phyloP scores from a whole-genome alignment of 768 basidiomycete genomes.

The Boletus vermiculosoides region DNA sequence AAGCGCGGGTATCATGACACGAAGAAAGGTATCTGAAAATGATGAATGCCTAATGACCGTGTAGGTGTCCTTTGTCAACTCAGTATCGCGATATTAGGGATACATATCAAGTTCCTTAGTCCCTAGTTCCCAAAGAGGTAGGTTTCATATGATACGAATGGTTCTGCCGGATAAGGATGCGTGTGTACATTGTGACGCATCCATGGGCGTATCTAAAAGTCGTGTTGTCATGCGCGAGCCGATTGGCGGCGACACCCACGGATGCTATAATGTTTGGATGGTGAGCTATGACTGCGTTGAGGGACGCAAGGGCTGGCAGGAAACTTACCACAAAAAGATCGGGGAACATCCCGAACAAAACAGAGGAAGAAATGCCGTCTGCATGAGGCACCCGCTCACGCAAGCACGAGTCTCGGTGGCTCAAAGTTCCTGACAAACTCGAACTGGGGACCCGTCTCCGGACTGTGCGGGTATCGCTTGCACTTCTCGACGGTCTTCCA shows the following conservation, averaged over 20 bases:
- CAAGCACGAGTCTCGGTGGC: slow-evolving; percentile 22
- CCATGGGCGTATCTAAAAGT: slow-evolving; percentile 11
- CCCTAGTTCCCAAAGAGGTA: slow-evolving; percentile 5
- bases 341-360: not conserved
- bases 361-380: not conserved
- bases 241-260: not conserved
- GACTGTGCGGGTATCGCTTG: slow-evolving; percentile 70
- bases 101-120: slow-evolving; percentile 16
- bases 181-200: slow-evolving; percentile 30
- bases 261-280: slow-evolving; percentile 4
- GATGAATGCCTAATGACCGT: not conserved
- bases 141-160: slow-evolving; percentile 1
- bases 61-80: slow-evolving; percentile 9
- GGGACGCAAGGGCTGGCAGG: no score
- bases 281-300: not conserved
- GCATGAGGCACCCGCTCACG: slow-evolving; percentile 7
- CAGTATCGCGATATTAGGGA: slow-evolving; percentile 19
- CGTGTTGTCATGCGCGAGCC: not conserved
- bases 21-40: slow-evolving; percentile 9
- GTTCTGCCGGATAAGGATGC: slow-evolving; percentile 24
- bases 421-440: slow-evolving; percentile 68
- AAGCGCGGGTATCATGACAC: slow-evolving; percentile 17
- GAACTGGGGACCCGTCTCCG: slow-evolving; percentile 77
- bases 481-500: slow-evolving; percentile 81
- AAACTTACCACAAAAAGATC: slow-evolving; percentile 6